Conservation (phyloP, 2,329 filamentous ascomycete species). For the Setomelanomma holmii region DNA sequence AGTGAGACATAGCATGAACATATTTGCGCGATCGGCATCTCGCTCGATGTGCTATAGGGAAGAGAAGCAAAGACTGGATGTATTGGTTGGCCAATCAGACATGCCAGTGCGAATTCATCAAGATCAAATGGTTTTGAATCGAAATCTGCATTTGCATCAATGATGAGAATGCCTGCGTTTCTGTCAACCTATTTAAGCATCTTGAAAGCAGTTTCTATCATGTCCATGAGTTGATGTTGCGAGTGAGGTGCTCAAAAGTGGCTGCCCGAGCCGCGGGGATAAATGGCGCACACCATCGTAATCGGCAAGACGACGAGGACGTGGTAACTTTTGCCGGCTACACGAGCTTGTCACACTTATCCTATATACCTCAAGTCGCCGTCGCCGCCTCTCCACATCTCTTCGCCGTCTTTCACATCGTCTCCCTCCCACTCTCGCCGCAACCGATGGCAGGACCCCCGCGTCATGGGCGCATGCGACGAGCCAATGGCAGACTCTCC, state of each 20-base stretch:
- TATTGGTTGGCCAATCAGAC: no score
- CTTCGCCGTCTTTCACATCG: background rate
- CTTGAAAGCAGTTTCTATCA: no score
- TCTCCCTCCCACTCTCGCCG: background rate
- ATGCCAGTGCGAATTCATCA: no score
- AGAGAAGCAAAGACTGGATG: no score
- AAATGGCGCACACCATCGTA: conserved; percentile 23
- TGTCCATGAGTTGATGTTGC: no score
- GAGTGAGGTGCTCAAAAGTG: conserved; percentile 13
- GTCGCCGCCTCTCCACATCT: background rate
- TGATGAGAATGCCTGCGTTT: no score
- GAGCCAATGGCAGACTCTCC: conserved; percentile 29
- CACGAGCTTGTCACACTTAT: background rate
- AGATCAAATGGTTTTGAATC: no score
- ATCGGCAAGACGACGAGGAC: conserved; percentile 13
- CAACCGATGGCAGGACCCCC: background rate
- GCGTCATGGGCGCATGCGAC: conserved; percentile 14
- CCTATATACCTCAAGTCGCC: background rate
- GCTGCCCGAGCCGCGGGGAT: conserved; percentile 18
- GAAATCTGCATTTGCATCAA: no score
- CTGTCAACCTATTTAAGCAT: no score
- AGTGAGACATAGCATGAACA: background rate
- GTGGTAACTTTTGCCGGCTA: conserved; percentile 25
- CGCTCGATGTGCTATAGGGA: no score
- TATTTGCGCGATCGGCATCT: no score